Evolutionary conservation across 331 rosid genomes (phyloP).

Genomic region (Pyracantha coccinea): DNA sequence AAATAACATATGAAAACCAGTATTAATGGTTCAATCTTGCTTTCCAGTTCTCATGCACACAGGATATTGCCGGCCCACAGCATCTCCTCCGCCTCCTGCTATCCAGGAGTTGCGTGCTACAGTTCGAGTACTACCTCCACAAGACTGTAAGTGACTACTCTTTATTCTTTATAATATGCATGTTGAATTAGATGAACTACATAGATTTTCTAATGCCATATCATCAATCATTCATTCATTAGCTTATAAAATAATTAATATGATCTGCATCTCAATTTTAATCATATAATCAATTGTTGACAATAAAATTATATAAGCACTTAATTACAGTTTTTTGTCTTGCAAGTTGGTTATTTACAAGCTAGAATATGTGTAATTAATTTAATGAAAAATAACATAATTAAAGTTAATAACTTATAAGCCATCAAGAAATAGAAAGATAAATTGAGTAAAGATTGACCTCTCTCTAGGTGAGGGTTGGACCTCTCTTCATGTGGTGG

Average conservation of each 20-base stretch:
- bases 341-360: not conserved
- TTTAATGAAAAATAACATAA: not conserved
- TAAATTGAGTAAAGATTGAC: too few species aligned
- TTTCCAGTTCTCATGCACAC: slow-evolving; percentile 94
- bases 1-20: not conserved
- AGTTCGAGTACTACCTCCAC: slow-evolving; percentile 78
- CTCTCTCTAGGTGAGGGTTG: not conserved
- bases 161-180: too few species aligned
- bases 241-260: not conserved
- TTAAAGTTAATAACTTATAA: not conserved
- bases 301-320: too few species aligned
- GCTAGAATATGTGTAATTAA: not conserved
- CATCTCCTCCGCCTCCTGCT: slow-evolving; percentile 85
- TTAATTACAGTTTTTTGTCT: not conserved
- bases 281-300: not conserved
- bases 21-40: slow-evolving; percentile 26
- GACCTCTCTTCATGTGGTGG: not conserved
- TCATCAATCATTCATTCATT: not conserved
- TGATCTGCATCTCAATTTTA: not conserved
- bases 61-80: slow-evolving; percentile 96
- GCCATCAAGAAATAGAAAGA: not conserved
- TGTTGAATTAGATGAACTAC: not conserved
- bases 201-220: not conserved
- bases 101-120: slow-evolving; percentile 80
- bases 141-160: slow-evolving; percentile 56